A percentile compares a stretch with the other conserved stretches of the same genome.
These are phyloP conservation scores for Mycena sp. DNA, from an alignment of 1,284 basidiomycete species.

Conservation along the genomic window DNA sequence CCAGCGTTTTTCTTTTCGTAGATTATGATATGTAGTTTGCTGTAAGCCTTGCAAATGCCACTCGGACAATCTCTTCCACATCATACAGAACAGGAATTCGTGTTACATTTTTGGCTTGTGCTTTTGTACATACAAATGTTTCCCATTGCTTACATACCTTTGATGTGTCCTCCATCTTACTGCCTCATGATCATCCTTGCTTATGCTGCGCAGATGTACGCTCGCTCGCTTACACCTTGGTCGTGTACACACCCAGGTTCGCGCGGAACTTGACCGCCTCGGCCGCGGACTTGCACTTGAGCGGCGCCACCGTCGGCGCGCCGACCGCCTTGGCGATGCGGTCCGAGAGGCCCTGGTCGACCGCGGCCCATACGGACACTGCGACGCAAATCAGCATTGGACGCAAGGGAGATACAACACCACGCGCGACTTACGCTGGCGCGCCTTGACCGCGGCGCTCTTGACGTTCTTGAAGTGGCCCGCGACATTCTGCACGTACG, in stretches of 20 bases:
- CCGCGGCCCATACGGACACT: conserved; percentile 86
- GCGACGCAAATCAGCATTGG: conserved; percentile 14
- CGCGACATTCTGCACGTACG: conserved; percentile 82
- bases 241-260: conserved; percentile 41
- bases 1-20: too few relatives aligned
- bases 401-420: not conserved
- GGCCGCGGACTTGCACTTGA: conserved; percentile 69
- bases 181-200: too few relatives aligned
- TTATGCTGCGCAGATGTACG: too few relatives aligned
- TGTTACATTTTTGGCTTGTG: too few relatives aligned
- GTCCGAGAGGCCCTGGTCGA: conserved; percentile 77
- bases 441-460: conserved; percentile 69
- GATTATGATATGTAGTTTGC: too few relatives aligned
- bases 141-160: too few relatives aligned
- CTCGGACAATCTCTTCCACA: too few relatives aligned
- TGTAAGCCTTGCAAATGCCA: too few relatives aligned
- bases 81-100: too few relatives aligned
- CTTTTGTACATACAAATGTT: too few relatives aligned
- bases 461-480: conserved; percentile 78
- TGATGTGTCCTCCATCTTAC: too few relatives aligned
- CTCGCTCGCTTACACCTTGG: not conserved
- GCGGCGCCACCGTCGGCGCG: conserved; percentile 63
- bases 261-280: conserved; percentile 65
- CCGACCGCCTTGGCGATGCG: conserved; percentile 81
- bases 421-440: conserved; percentile 65